phyloP scores from a whole-genome alignment of 2,329 filamentous ascomycete species.

The Nannizziopsis arthrosporioides region DNA sequence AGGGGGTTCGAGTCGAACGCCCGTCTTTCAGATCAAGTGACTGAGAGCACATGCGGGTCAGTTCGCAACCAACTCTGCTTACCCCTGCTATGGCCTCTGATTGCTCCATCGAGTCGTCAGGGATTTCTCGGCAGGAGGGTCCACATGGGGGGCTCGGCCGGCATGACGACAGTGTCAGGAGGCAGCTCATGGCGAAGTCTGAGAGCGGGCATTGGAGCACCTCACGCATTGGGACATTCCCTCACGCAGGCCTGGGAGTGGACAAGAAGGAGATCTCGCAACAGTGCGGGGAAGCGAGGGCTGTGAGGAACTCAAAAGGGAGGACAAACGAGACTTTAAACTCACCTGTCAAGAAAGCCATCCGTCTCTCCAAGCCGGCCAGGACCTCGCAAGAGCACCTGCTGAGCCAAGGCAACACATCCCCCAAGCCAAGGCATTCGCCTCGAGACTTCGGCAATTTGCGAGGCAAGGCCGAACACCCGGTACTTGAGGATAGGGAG shows the following conservation, averaged over 20 bases:
- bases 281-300: constrained; percentile 10
- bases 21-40: constrained; percentile 48
- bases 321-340: constrained; percentile 18
- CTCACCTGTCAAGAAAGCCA: constrained; percentile 84
- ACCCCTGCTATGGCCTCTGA: constrained; percentile 21
- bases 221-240: constrained; percentile 4
- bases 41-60: constrained; percentile 45
- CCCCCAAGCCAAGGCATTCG: constrained; percentile 89
- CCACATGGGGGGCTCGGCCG: constrained; percentile 1
- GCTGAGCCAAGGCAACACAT: constrained; percentile 62
- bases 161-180: constrained; percentile 3
- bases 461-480: constrained; percentile 61
- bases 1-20: constrained; percentile 1
- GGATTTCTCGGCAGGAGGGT: constrained; percentile 8
- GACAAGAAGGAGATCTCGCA: constrained; percentile 8
- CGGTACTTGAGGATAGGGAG: constrained; percentile 65
- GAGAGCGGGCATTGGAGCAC: background rate
- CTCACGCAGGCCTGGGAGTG: constrained; percentile 3
- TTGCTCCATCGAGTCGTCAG: constrained; percentile 13
- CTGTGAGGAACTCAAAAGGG: constrained; percentile 19
- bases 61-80: constrained; percentile 15
- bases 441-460: constrained; percentile 58
- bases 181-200: constrained; percentile 8
- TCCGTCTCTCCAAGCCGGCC: constrained; percentile 63
- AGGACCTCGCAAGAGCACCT: constrained; percentile 60